Evolutionary conservation across 306 rosid species (phyloP).

Genomic region (Cyamopsis tetragonoloba): DNA sequence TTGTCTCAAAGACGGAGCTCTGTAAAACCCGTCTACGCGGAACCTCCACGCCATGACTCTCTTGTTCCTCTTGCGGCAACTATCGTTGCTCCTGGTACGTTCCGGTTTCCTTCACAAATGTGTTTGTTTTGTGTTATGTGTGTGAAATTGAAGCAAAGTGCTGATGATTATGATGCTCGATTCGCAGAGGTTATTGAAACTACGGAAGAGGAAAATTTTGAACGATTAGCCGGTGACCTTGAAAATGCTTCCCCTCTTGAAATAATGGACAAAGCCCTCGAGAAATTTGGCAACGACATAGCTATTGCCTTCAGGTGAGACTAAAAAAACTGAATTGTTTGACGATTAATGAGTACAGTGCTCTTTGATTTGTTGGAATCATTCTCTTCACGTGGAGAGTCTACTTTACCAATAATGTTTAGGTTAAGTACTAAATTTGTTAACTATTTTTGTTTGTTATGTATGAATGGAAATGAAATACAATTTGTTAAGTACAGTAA

Average conservation of each 20-base stretch:
- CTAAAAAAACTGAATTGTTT: not conserved
- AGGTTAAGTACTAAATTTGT: no score
- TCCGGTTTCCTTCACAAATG: not conserved
- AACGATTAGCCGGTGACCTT: slow-evolving; percentile 47
- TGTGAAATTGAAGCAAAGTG: not conserved
- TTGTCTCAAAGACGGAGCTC: slow-evolving; percentile 35
- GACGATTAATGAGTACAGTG: no score
- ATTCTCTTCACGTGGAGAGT: no score
- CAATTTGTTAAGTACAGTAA: no score
- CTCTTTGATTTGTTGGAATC: no score
- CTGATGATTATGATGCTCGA: not conserved
- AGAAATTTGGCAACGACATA: slow-evolving; percentile 65
- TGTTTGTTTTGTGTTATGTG: no score
- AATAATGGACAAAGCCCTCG: slow-evolving; percentile 73
- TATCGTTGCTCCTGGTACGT: slow-evolving; percentile 46
- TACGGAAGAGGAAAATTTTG: slow-evolving; percentile 44
- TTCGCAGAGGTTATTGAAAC: slow-evolving; percentile 48
- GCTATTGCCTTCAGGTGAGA: slow-evolving; percentile 86
- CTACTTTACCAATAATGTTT: no score
- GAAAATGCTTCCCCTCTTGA: slow-evolving; percentile 75
- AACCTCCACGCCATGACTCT: slow-evolving; percentile 44
- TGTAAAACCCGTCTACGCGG: slow-evolving; percentile 44
- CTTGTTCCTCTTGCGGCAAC: slow-evolving; percentile 49
- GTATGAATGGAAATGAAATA: no score
- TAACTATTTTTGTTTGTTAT: no score